Evolutionary conservation across 192 early-diverging fungal species (phyloP), one percentile per base, ranked within the genome.

Genomic region (Coemansia biformis): DNA sequence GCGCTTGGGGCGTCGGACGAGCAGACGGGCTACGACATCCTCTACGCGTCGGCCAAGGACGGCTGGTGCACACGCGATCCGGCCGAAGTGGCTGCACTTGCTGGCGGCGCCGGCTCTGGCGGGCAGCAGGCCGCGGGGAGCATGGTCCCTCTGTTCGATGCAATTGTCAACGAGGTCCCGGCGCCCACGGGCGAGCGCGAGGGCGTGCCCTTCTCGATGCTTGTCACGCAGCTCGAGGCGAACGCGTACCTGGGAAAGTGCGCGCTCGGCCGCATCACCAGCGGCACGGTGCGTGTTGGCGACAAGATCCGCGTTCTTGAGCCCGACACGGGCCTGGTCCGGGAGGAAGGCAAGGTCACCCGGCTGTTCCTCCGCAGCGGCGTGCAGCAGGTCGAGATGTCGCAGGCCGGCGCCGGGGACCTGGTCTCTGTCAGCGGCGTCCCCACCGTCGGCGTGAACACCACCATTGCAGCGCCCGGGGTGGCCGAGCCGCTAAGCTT

Each of bases 241-340:
- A 87, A 91, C 66, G 58, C 82, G 38, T 91, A 84, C 64, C 74
- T 91, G 48, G 89, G 89, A 45, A 91, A 89, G 69, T 86, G 83
- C 45, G 88, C 82, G 53, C 52, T 89, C 41, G 89, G 89, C 9
- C 83, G 84, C 46, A 79, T 91, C 48, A 71, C 77, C 43, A 81
- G 79, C 46, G 89, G 89, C 2, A 75, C 63, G 7, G 60, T 89
- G 38, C 69, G 81, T 7, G 78, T 88, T 29, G 85, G 85, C 33
- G 89, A 91, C 58, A 75, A 62, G 33, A 83, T 91, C 62, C 81
- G 85, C 31, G 81, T 84, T 11, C 63, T 91, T 15, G 76, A 85
- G 55, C 79, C 83, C 0, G 83, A 79, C 13, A 62, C 64, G 9
- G 85, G 89, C 32, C 75, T 72, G 30, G 66, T 82, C 40, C 79